Evolutionary conservation across 1,284 basidiomycete species (phyloP).

Genomic region (Coniferiporia sulphurascens): DNA sequence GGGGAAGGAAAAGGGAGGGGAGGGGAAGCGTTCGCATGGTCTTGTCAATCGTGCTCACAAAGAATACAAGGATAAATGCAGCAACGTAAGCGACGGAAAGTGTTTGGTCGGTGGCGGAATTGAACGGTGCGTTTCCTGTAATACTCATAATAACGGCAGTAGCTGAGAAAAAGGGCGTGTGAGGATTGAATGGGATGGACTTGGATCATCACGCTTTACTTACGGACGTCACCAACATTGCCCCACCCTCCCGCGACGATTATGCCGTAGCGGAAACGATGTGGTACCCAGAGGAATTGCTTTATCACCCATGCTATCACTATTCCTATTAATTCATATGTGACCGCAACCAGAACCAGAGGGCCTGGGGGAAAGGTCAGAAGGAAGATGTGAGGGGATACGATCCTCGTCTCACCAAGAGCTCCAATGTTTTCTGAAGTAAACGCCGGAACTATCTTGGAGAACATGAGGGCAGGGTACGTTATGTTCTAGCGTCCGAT

Average conservation of each 20-base stretch:
- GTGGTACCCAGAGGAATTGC: conserved; percentile 73
- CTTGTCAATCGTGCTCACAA: conserved; percentile 28
- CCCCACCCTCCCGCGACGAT: conserved; percentile 60
- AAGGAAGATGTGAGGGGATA: no score
- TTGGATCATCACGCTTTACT: conserved; percentile 28
- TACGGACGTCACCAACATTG: conserved; percentile 66
- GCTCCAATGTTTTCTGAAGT: conserved; percentile 56
- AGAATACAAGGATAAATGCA: conserved; percentile 41
- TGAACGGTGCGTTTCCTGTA: conserved; percentile 48
- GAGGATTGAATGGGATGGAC: not conserved
- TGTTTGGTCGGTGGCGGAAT: conserved; percentile 43
- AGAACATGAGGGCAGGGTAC: conserved; percentile 69
- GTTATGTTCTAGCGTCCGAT: conserved; percentile 53
- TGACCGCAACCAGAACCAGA: conserved; percentile 45
- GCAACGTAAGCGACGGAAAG: conserved; percentile 61
- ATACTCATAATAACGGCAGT: conserved; percentile 59
- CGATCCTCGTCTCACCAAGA: conserved; percentile 43
- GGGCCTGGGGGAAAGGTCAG: conserved; percentile 40
- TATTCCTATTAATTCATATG: conserved; percentile 59
- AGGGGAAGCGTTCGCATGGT: not conserved
- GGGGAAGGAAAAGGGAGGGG: conserved; percentile 3
- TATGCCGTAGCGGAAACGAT: conserved; percentile 67
- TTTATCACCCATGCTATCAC: conserved; percentile 52
- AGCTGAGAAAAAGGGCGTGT: conserved; percentile 40
- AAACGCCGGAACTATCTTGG: conserved; percentile 74